Percentiles rank a stretch among this genome's conserved stretches.
Conservation (phyloP, 1,284 basidiomycete species). For the Xerocomus nothofagi region DNA sequence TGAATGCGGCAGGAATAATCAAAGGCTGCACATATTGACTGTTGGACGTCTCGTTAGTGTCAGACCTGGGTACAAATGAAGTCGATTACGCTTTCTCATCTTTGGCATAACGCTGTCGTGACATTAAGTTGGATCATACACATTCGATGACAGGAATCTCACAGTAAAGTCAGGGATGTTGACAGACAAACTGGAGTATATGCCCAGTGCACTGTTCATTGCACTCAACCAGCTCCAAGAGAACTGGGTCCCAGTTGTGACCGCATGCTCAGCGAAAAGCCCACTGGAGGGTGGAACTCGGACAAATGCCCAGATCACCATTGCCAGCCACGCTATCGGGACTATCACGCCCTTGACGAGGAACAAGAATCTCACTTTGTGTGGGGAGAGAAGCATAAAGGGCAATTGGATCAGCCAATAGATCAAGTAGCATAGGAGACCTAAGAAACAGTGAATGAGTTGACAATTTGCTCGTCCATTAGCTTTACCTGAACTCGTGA, state of each 20-base stretch:
- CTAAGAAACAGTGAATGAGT: slow-evolving; percentile 22
- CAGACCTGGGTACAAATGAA: neutral
- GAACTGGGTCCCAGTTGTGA: slow-evolving; percentile 33
- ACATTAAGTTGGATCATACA: slow-evolving; percentile 1
- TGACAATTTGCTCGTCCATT: neutral
- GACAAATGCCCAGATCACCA: slow-evolving; percentile 62
- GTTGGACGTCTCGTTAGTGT: slow-evolving; percentile 10
- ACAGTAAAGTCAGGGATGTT: slow-evolving; percentile 63
- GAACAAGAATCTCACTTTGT: slow-evolving; percentile 62
- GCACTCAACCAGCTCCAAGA: slow-evolving; percentile 58
- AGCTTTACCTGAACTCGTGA: slow-evolving; percentile 50
- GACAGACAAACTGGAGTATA: slow-evolving; percentile 51
- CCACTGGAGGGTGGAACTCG: slow-evolving; percentile 49
- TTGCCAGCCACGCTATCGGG: slow-evolving; percentile 55
- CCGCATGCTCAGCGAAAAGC: slow-evolving; percentile 43
- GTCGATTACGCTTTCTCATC: slow-evolving; percentile 32
- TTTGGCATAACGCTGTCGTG: slow-evolving; percentile 32
- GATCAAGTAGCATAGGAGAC: slow-evolving; percentile 60
- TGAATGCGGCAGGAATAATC: slow-evolving; percentile 60
- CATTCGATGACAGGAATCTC: slow-evolving; percentile 13
- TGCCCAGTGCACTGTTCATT: slow-evolving; percentile 55
- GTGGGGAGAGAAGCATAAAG: slow-evolving; percentile 62
- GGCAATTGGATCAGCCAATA: slow-evolving; percentile 68
- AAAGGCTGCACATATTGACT: slow-evolving; percentile 60
- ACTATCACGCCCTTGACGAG: slow-evolving; percentile 59